Percentiles rank a stretch among this genome's conserved stretches.
Evolutionary conservation across 108 stramenopile genomes (phyloP).

Genomic region (Bacterosira constricta): DNA sequence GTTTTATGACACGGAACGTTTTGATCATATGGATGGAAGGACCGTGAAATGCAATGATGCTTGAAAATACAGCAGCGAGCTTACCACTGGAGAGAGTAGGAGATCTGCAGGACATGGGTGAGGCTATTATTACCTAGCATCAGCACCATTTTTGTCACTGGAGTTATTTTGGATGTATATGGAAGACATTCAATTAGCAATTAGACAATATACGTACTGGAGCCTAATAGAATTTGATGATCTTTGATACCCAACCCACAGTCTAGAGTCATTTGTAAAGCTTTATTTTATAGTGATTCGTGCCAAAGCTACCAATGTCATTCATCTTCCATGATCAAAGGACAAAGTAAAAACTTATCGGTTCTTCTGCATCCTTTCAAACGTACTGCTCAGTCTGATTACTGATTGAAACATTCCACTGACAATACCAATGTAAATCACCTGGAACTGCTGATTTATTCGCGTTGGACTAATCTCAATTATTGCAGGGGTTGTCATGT

Average conservation of each 20-base stretch:
- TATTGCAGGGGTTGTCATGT: constrained; percentile 75
- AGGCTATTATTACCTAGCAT: constrained; percentile 60
- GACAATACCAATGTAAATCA: constrained; percentile 91
- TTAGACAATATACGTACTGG: constrained; percentile 44
- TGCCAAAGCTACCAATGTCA: constrained; percentile 72
- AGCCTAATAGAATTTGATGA: too few relatives aligned
- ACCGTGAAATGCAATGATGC: constrained; percentile 50
- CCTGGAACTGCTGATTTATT: constrained; percentile 84
- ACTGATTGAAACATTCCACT: constrained; percentile 83
- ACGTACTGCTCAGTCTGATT: constrained; percentile 78
- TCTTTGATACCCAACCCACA: not conserved
- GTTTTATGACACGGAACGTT: constrained; percentile 76
- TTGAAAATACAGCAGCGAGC: constrained; percentile 58
- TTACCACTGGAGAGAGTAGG: constrained; percentile 61
- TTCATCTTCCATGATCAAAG: constrained; percentile 76
- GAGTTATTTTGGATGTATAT: constrained; percentile 65
- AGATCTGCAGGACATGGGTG: constrained; percentile 65
- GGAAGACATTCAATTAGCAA: constrained; percentile 66
- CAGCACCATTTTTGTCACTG: constrained; percentile 62
- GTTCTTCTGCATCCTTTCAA: constrained; percentile 81
- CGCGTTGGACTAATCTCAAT: constrained; percentile 60
- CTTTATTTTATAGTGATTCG: constrained; percentile 38
- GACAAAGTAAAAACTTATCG: constrained; percentile 78
- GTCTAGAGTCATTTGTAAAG: not conserved
- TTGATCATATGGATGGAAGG: constrained; percentile 65